Base-by-base conservation (phyloP, 139 green algal genomes). In the Chlamydomonas eustigma region DNA sequence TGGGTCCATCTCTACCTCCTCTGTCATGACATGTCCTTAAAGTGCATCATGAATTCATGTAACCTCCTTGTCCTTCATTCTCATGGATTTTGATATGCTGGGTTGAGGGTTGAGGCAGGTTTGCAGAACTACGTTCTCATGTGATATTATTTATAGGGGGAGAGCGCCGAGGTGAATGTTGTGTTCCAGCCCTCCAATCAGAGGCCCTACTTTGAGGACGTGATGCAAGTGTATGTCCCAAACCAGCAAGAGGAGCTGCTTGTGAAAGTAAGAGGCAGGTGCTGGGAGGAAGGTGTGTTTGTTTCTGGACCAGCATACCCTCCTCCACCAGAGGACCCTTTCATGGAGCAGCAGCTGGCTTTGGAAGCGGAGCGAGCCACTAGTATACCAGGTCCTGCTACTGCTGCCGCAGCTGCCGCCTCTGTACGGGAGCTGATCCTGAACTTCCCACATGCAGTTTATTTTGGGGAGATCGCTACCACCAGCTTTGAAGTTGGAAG, bases 201-300 rank as follows among this genome's bases (percentile, higher is more conserved):
- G 74, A 79, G 77, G 51, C 87, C 85, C 0, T 89, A 90, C 76
- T 88, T 86, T 38, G 24, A 76, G 30, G 85, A 88, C 37, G 35
- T 36, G 51, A 58, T 86, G 24, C 68, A 74, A 38, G 65, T 72
- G 32, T 69, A 78, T 8, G 85, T 91, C 33, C 84, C 84, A 4
- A 86, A 89, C 68, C 84, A 89, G 85, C 83, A 90, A 71, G 79
- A 89, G 52, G 68, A 83, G 64, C 67, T 87, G 30, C 52, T 86
- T 50, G 83, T 89, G 33, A 77, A 77, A 1, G 8, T 89, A 50
- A 74, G 67, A 28, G 81, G 77, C 2, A 74, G 81, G 12, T 80
- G 82, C 39, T 90, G 85, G 85, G 78, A 84, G 31, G 80, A 88
- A 73, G 85, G 78, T 31, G 76, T 81, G 37, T 85, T 80, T 68